Base-by-base conservation (phyloP, 2,329 filamentous ascomycete genomes). In the Aspergillus carbonarius region DNA sequence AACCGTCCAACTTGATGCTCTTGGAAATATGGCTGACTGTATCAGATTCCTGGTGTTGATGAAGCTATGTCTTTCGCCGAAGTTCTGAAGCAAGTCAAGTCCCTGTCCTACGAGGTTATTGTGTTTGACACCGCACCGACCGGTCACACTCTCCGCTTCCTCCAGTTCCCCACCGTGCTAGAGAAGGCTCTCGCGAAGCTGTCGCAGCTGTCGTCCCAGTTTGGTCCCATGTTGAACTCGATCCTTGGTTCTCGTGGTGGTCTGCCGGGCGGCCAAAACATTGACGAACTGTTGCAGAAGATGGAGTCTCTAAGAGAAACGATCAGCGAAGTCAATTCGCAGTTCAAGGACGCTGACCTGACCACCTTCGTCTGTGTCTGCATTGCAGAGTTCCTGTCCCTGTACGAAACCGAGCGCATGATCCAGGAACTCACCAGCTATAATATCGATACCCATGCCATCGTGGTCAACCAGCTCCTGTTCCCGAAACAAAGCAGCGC, bases 21-120 rank as follows among this genome's bases (percentile, higher is more conserved):
- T 18, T 44, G 37, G 23, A 30, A 30, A 42, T 2, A 54, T n/a
- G 35, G 34, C 50, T 63, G 44, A 66, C 54, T 15, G 35, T n/a
- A n/a, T 12, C 68, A 96, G 91, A 99, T 99, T 63, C 95, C 95
- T 17, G 95, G 95, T 79, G 96, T 99, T 63, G 95, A 99, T 75
- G 95, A 99, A 79, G 95, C 95, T 76, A 99, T 99, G 95, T 97
- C 93, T 58, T 99, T 99, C 74, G 95, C 95, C 75, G 95, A 99
- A 81, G 95, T 99, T 64, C 85, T 99, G 71, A 99, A 99, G 79
- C 95, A 99, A 79, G 95, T 99, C 81, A 98, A 98, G 81, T 96
- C 92, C 40, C 90, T 98, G 74, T 96, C 92, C 51, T 99, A 99
- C 85, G 95, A 98, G 77, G 92, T 93, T 71, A 98, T 99, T 80